phyloP scores from a whole-genome alignment of 495 filamentous ascomycete genomes.

The Umbilicaria muhlenbergii region DNA sequence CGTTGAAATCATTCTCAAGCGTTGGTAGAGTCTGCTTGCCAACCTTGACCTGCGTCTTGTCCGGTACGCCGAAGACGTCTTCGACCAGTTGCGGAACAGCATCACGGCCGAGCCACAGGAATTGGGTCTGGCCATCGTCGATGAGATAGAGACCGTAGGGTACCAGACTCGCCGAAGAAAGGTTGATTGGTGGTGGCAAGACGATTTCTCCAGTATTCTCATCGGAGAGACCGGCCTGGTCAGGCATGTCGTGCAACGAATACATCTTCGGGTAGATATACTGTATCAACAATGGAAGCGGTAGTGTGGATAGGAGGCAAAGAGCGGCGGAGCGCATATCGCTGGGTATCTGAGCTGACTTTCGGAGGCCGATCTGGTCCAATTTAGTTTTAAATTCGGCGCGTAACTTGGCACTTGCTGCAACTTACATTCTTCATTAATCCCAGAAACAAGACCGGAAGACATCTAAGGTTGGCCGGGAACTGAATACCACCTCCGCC shows the following conservation, averaged over 20 bases:
- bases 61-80: conserved; percentile 79
- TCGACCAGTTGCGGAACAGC: conserved; percentile 74
- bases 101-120: conserved; percentile 91
- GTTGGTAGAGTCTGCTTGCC: conserved; percentile 78
- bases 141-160: conserved; percentile 93
- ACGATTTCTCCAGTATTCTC: conserved; percentile 72
- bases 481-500: conserved; percentile 86
- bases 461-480: conserved; percentile 73
- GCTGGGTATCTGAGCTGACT: conserved; percentile 89
- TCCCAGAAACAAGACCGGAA: conserved; percentile 82
- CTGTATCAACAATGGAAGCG: conserved; percentile 81
- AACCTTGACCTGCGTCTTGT: conserved; percentile 68
- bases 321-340: conserved; percentile 91
- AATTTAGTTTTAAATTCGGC: conserved; percentile 13
- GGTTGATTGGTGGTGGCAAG: conserved; percentile 70
- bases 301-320: conserved; percentile 81
- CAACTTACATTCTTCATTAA: conserved; percentile 76
- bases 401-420: neutral
- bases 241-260: conserved; percentile 97
- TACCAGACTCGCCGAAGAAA: conserved; percentile 77
- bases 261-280: conserved; percentile 94
- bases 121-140: conserved; percentile 93
- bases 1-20: conserved; percentile 91
- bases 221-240: conserved; percentile 74
- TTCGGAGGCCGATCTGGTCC: conserved; percentile 68